A percentile compares a stretch with the other conserved stretches of the same genome.
These are phyloP conservation scores for Amauroascus verrucosus DNA, from an alignment of 2,329 filamentous ascomycete genomes.

Conservation along the genomic window DNA sequence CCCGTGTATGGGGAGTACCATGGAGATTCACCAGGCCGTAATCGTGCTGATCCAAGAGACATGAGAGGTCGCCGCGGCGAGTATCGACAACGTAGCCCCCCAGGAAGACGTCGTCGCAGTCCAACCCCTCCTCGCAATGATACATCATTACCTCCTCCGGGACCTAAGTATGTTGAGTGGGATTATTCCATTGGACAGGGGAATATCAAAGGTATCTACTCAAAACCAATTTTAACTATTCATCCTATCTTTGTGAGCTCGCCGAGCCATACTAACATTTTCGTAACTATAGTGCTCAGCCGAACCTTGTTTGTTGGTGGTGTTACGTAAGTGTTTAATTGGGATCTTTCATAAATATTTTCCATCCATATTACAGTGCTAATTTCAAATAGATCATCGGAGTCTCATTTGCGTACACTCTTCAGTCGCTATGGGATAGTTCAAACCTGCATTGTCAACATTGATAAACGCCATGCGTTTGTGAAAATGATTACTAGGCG, in stretches of 20 bases:
- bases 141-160: slow-evolving; percentile 36
- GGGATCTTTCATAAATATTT: too few species aligned
- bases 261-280: slow-evolving; percentile 12
- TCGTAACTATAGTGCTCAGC: slow-evolving; percentile 56
- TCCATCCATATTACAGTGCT: slow-evolving; percentile 13
- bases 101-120: slow-evolving; percentile 56
- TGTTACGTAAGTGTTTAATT: slow-evolving; percentile 67
- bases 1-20: slow-evolving; percentile 65
- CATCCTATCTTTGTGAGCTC: neutral
- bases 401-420: slow-evolving; percentile 68
- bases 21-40: slow-evolving; percentile 54
- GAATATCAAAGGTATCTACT: slow-evolving; percentile 59
- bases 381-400: slow-evolving; percentile 53
- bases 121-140: slow-evolving; percentile 45
- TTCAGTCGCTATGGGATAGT: slow-evolving; percentile 78
- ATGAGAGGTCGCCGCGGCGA: slow-evolving; percentile 45
- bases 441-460: slow-evolving; percentile 96
- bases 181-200: slow-evolving; percentile 64
- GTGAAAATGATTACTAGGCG: slow-evolving; percentile 93
- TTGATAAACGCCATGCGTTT: slow-evolving; percentile 95
- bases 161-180: slow-evolving; percentile 67
- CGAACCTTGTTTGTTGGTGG: slow-evolving; percentile 94
- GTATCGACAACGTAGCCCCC: slow-evolving; percentile 82
- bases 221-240: neutral
- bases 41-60: slow-evolving; percentile 45